Conservation (phyloP, 345 rosid genomes). For the Erysimum cheiranthoides region DNA sequence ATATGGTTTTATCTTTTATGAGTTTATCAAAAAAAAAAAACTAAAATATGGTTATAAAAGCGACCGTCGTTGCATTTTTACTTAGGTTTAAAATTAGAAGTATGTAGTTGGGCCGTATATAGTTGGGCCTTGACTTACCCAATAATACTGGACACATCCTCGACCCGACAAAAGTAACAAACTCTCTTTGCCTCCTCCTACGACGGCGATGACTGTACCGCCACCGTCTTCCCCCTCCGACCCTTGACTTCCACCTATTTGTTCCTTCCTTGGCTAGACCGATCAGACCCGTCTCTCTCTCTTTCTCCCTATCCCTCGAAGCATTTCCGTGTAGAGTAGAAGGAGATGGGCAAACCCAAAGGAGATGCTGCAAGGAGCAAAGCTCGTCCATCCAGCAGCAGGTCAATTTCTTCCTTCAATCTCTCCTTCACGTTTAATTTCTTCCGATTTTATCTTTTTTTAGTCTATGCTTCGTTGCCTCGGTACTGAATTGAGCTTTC, state of each 20-base stretch:
- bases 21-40: no score
- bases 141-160: background rate
- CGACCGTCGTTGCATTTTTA: background rate
- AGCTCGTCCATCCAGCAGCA: slow-evolving; percentile 97
- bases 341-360: slow-evolving; percentile 76
- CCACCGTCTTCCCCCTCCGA: slow-evolving; percentile 39
- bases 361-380: slow-evolving; percentile 82
- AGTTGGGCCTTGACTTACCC: slow-evolving; percentile 26
- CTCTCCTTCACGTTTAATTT: background rate
- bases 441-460: background rate
- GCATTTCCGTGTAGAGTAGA: slow-evolving; percentile 13
- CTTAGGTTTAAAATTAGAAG: background rate
- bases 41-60: background rate
- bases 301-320: background rate
- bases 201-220: slow-evolving; percentile 37
- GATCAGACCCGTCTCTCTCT: slow-evolving; percentile 13
- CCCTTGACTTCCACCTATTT: slow-evolving; percentile 1
- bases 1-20: no score
- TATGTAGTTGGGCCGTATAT: slow-evolving; percentile 19
- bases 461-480: slow-evolving; percentile 12
- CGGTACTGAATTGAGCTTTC: slow-evolving; percentile 27
- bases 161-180: background rate
- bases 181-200: slow-evolving; percentile 4
- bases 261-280: slow-evolving; percentile 1
- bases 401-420: slow-evolving; percentile 47